Evolutionary conservation across 2,329 filamentous ascomycete genomes (phyloP).

Genomic region (Ascochyta rabiei): DNA sequence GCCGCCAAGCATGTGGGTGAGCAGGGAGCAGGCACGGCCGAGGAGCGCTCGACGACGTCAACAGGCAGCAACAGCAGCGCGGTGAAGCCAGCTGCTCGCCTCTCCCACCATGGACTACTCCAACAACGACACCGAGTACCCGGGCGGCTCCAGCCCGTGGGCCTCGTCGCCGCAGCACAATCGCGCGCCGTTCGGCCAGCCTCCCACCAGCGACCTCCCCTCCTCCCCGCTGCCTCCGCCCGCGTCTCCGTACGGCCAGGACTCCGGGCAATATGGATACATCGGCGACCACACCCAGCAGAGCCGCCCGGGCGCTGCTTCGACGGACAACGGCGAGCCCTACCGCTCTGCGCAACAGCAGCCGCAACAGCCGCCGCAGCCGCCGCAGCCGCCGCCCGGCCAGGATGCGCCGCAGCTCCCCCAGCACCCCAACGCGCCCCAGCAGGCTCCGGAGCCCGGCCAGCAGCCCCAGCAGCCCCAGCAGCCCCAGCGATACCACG

Average conservation of each 20-base stretch:
- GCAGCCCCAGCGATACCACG: constrained; percentile 56
- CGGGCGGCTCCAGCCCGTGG: constrained; percentile 67
- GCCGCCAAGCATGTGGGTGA: constrained; percentile 25
- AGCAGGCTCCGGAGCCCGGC: constrained; percentile 48
- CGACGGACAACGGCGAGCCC: constrained; percentile 45
- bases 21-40: constrained; percentile 11
- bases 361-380: constrained; percentile 42
- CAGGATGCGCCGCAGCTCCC: constrained; percentile 36
- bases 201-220: constrained; percentile 50
- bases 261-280: constrained; percentile 43
- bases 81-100: constrained; percentile 30
- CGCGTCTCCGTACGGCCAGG: constrained; percentile 47
- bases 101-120: constrained; percentile 68
- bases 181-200: constrained; percentile 54
- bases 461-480: constrained; percentile 54
- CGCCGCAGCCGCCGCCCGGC: constrained; percentile 45
- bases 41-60: constrained; percentile 19
- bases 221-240: constrained; percentile 50
- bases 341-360: constrained; percentile 37
- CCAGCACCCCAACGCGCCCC: constrained; percentile 44
- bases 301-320: constrained; percentile 30
- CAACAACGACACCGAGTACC: constrained; percentile 62
- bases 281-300: constrained; percentile 41
- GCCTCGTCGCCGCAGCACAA: constrained; percentile 63
- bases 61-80: constrained; percentile 25